Evolutionary conservation across 2,329 filamentous ascomycete genomes (phyloP), one percentile per base, ranked within the genome.

Genomic region (Penicillium thymicola): DNA sequence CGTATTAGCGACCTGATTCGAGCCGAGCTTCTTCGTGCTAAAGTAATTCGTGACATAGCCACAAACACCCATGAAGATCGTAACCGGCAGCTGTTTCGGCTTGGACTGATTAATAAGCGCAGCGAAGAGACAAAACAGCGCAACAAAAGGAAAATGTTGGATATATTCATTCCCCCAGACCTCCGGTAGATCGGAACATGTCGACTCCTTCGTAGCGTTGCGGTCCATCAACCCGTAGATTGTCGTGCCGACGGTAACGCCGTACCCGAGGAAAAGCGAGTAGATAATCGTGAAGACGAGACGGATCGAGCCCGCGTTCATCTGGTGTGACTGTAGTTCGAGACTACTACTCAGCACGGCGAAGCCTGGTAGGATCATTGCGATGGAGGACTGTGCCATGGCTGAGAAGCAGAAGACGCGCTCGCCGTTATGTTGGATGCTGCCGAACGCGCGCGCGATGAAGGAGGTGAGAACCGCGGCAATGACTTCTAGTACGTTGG

Each of bases 21-120:
- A 89, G 23, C 80, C 76, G 70, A 92, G 89, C 61, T 81, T 84
- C 36, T 81, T 76, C 21, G 83, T 83, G 10, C 82, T 66, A 44
- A 70, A 69, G 51, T 70, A 69, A 16, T 69, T 70, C 13, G 66
- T 52, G 4, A 67, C 52, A 69, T 89, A 93, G 13, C 89, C 90
- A 2, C 83, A 82, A 36, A 90, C 77, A 0, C 89, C 84, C 67
- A 94, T 89, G 58, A 84, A 43, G 1, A 89, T 75, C 85, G 92
- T 92, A 51, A 89, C 81, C 0, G 89, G 89, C 36, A 86, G 82
- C 69, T 92, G 89, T 65, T 84, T 87, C 80, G 82, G 88, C 72
- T 90, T 90, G 55, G 88, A 88, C 65, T 92, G 89, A 72, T 92
- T 92, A 72, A 92, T 87, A 66, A 92, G 80, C 59, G 87, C 88